Conservation (phyloP, 2,329 filamentous ascomycete species). For the Colletotrichum musae region DNA sequence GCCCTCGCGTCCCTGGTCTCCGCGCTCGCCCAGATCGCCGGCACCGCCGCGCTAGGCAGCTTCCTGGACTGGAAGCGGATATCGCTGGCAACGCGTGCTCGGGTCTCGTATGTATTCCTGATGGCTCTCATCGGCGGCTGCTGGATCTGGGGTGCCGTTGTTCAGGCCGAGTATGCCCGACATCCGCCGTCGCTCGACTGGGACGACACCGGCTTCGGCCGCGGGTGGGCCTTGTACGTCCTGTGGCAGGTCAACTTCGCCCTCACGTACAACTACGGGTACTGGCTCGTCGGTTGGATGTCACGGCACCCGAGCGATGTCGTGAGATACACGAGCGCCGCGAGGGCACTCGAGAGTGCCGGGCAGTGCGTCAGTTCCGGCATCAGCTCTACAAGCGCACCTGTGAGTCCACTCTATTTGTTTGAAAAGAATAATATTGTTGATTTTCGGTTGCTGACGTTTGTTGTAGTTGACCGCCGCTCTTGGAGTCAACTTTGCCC, state of each 20-base stretch:
- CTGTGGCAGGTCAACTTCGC: constrained; percentile 51
- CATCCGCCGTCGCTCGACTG: constrained; percentile 48
- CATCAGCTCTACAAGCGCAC: constrained; percentile 49
- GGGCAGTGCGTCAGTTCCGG: constrained; percentile 49
- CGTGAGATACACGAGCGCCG: constrained; percentile 45
- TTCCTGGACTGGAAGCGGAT: constrained; percentile 47
- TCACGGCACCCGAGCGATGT: constrained; percentile 46
- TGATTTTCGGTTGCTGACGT: not conserved
- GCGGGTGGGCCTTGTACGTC: constrained; percentile 50
- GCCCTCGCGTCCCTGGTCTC: constrained; percentile 45
- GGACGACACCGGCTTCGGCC: constrained; percentile 45
- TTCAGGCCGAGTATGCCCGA: constrained; percentile 47
- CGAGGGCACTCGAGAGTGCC: constrained; percentile 47
- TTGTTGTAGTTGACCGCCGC: constrained; percentile 1
- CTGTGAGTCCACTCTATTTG: constrained; percentile 17
- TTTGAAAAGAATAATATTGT: not conserved
- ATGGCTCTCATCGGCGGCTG: constrained; percentile 47
- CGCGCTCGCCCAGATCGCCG: constrained; percentile 46
- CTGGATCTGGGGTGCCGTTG: constrained; percentile 48
- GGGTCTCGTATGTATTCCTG: constrained; percentile 44
- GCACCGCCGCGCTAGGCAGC: constrained; percentile 45
- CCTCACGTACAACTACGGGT: constrained; percentile 52
- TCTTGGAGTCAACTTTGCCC: constrained; percentile 20
- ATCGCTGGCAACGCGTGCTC: constrained; percentile 42
- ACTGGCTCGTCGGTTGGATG: constrained; percentile 50